These are phyloP conservation scores for Penicillium verhagenii DNA, from an alignment of 495 filamentous ascomycete genomes.

Conservation along the genomic window DNA sequence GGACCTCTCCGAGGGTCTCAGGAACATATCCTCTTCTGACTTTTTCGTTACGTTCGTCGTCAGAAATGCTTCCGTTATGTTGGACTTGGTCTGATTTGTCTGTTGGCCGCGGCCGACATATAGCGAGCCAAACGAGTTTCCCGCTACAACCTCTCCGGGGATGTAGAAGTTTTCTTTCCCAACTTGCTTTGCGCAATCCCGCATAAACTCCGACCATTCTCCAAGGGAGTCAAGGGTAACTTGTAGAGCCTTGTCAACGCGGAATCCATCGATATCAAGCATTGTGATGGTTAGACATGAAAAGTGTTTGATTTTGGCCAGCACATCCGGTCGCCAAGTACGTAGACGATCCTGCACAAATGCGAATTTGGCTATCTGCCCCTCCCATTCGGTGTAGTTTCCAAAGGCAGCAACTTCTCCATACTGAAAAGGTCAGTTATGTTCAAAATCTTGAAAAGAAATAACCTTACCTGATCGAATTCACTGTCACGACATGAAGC, in stretches of 20 bases:
- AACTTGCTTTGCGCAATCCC: constrained; percentile 53
- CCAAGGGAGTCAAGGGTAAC: constrained; percentile 64
- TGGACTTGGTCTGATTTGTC: constrained; percentile 44
- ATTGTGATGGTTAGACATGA: constrained; percentile 62
- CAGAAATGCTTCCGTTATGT: constrained; percentile 40
- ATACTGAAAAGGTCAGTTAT: constrained; percentile 33
- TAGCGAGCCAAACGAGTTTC: constrained; percentile 61
- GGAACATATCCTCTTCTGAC: background rate
- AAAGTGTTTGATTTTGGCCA: constrained; percentile 57
- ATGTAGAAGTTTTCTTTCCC: constrained; percentile 66
- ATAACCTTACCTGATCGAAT: constrained; percentile 49
- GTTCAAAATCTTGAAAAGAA: constrained; percentile 2
- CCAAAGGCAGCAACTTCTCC: constrained; percentile 69
- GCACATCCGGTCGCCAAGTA: constrained; percentile 63
- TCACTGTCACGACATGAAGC: constrained; percentile 62
- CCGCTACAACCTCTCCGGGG: constrained; percentile 63
- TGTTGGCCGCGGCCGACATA: constrained; percentile 66
- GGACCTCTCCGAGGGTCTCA: constrained; percentile 33
- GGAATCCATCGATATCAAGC: constrained; percentile 67
- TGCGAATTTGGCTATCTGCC: constrained; percentile 69
- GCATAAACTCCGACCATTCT: constrained; percentile 50
- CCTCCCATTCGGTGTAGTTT: constrained; percentile 64
- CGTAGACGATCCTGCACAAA: constrained; percentile 74
- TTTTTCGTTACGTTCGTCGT: constrained; percentile 38
- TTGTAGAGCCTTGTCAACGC: constrained; percentile 66